Conservation (phyloP, 345 rosid species). For the Eucalyptus tenuipes region DNA sequence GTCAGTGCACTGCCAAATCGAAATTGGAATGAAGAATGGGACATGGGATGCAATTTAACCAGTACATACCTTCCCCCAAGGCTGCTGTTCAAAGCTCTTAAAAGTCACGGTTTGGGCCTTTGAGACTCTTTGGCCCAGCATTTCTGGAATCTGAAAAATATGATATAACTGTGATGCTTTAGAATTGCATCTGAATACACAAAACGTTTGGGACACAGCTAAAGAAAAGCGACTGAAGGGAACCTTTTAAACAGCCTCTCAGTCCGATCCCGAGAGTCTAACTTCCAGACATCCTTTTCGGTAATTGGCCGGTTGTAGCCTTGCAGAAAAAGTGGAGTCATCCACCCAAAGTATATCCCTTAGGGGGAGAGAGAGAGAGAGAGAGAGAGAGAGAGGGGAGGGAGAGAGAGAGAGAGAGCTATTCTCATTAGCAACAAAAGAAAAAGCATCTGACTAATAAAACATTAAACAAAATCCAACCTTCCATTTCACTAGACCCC, state of each 20-base stretch:
- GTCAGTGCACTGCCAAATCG: not conserved
- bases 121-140: conserved; percentile 69
- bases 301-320: conserved; percentile 79
- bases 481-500: not conserved
- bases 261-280: conserved; percentile 89
- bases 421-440: not conserved
- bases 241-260: conserved; percentile 61
- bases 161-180: not conserved
- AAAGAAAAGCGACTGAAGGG: not conserved
- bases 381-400: not conserved
- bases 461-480: not conserved
- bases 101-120: conserved; percentile 69
- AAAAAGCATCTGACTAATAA: not conserved
- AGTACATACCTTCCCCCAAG: conserved; percentile 63
- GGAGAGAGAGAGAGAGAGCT: too few relatives aligned
- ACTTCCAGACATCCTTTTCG: conserved; percentile 84
- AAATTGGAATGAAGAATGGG: not conserved
- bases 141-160: conserved; percentile 55
- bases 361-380: not conserved
- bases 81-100: conserved; percentile 73
- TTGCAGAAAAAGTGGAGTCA: conserved; percentile 76
- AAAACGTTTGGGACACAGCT: not conserved
- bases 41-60: not conserved
- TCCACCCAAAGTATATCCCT: conserved; percentile 77
- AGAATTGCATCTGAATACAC: not conserved